Base-by-base conservation (phyloP, 306 rosid genomes). In the Leucaena leucocephala region DNA sequence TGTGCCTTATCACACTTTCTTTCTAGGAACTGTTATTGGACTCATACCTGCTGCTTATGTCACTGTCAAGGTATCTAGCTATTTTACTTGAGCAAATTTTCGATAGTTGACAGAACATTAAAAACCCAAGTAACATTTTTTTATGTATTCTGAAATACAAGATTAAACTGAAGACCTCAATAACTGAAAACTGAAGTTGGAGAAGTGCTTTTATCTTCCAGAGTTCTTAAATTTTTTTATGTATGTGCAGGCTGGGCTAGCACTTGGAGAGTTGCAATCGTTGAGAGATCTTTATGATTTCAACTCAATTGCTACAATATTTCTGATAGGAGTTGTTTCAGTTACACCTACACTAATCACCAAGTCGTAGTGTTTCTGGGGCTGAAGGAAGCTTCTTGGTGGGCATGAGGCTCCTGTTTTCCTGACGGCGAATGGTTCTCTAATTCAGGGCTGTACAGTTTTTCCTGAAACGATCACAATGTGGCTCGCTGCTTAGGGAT, bases 11-110 rank as follows among this genome's bases (percentile, higher is more conserved):
- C 97, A 83, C 80, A 89, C 80, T 70, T 95, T 95, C 94, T 86
- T 93, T 77, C 38, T 93, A 7, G 98, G 83, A 77, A 95, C 99
- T 48, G 78, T 87, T 19, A 80, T 95, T 65, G 99, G 99, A 61
- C 91, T 95, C 70, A 90, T 95, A 70, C 99, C 99, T 9, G 98
- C 98, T 46, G 94, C 99, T 40, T 95, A 85, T 71, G 91, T 95
- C 80, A 95, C 99, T 50, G 99, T 95, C 88, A 91, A 80, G 98
- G 99, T 95, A 89, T 59, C 49, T 78, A 39, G 49, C 72, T 74
- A 22, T 46, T 15, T 19, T 14, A 16, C 35, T 61, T 67, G 39
- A 54, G 45, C 77, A 52, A 74, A 40, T 82, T 52, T 14, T 40
- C 71, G 12, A 9, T 54, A 38, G 40, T 78, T 54, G 5, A n/a